Evolutionary conservation across 331 rosid species (phyloP), one percentile per base, ranked within the genome.

Genomic region (Malus hybrid): DNA sequence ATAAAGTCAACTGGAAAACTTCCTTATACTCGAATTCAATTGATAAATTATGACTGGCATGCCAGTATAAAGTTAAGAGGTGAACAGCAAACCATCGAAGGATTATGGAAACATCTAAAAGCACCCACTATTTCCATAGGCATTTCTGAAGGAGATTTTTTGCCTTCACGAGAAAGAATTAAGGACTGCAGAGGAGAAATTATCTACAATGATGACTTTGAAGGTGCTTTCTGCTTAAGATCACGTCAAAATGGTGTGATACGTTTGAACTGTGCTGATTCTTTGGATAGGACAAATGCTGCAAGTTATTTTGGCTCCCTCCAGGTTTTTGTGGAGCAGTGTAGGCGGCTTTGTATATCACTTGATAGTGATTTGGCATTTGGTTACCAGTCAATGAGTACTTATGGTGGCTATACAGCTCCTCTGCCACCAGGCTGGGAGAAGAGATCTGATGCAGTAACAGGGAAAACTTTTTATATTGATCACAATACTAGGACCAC

Each of bases 341-440:
- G 99, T 83, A 92, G 99, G 88, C 88, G 99, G 65, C 92, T 95
- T 28, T 90, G 97, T 61, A 92, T 92, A 82, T 95, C 96, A 61
- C 91, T 95, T 76, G 99, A 95, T 76, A 90, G 93, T 79, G 88
- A 88, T 83, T 61, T 83, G 78, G 91, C 86, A 75, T 85, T 82
- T 82, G 93, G 88, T 58, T 87, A 87, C 76, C 96, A 88, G 77
- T 83, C 95, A 30, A 68, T 73, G 83, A 85, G 79, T 87, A 80
- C 75, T 66, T 77, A 82, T 74, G 89, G 96, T 64, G 97, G 91
- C 79, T 89, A 95, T 84, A 85, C 46, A 71, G 96, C 99, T 85
- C 99, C 97, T 64, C 75, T 95, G 81, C 99, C 97, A 75, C 97
- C 97, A 10, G 99, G 99, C 69, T 95, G 99, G 99, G 99, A 95